Evolutionary conservation across 371 early-diverging fungal genomes (phyloP), one percentile per base, ranked within the genome.

Genomic region (Mucor racemosus): DNA sequence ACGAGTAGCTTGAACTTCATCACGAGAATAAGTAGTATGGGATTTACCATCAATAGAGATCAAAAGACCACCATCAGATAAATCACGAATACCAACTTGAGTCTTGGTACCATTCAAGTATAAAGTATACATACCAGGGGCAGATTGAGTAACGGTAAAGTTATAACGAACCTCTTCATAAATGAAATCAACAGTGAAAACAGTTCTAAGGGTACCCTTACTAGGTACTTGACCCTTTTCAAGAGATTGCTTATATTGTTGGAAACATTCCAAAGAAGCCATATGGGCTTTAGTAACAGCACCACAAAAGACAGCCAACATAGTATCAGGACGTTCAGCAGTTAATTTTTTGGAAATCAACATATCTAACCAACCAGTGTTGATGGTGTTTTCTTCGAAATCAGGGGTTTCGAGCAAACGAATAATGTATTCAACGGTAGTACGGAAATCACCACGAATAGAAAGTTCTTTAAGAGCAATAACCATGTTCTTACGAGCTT

Each of bases 381-480:
- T 96, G 77, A 96, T 88, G 4, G 88, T 85, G 87, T 99, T 98
- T 60, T 91, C 86, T 68, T 89, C 86, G 72, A 96, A 99, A 67
- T 91, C 94, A 7, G 90, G 86, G 21, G 93, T 92, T 77, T 99
- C 98, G 66, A 99, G 82, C 63, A 99, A 86, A 68, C 94, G 92
- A 75, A 97, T 91, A 44, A 99, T 90, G 73, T 97, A 99, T 84
- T 97, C 98, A 50, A 97, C 95, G 3, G 99, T 97, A 19, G 98
- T 99, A 56, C 99, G 90, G 90, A 99, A 99, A 71, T 97, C 98
- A 75, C 95, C 97, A 75, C 97, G 95, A 67, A 98, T 98, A 38
- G 96, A 96, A n/a, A 99, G 81, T 80, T 98, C 98, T 82, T 97
- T 97, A 39, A 99, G 84, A 21, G 98, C 98, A 65, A 98, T 91